Conservation (phyloP, 176 grass and related monocot genomes). For the Aegilops speltoides region DNA sequence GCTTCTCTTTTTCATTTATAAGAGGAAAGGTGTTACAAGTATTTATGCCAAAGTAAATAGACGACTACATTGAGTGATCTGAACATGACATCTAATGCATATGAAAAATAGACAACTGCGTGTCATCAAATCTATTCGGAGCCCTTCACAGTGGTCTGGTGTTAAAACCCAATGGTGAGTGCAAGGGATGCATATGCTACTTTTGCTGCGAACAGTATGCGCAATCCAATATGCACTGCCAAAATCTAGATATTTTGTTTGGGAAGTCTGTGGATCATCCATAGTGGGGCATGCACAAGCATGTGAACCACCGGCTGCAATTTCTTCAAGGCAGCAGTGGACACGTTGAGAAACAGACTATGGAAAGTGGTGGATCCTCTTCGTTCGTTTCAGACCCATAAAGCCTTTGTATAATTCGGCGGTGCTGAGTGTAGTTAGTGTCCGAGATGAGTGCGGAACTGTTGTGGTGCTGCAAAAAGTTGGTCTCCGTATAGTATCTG, state of each 20-base stretch:
- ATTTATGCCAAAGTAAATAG: background rate
- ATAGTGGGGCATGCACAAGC: constrained; percentile 43
- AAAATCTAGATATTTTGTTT: constrained; percentile 29
- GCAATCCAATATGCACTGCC: background rate
- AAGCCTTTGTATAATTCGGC: constrained; percentile 10
- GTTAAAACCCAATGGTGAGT: background rate
- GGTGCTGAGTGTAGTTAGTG: background rate
- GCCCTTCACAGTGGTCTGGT: background rate
- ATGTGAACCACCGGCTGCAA: constrained; percentile 29
- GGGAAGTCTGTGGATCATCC: constrained; percentile 32
- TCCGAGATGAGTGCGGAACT: constrained; percentile 20
- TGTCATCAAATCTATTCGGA: background rate
- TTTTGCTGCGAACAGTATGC: background rate
- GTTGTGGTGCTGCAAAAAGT: background rate
- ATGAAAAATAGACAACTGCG: background rate
- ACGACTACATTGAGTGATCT: background rate
- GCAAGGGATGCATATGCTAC: background rate
- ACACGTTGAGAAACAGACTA: constrained; percentile 6
- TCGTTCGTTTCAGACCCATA: constrained; percentile 4
- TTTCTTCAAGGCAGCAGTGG: constrained; percentile 38
- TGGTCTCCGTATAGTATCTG: background rate
- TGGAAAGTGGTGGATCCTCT: constrained; percentile 28
- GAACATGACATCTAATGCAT: background rate
- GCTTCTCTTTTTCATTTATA: too few relatives aligned
- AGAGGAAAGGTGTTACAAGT: too few relatives aligned